Percentiles rank a stretch among this genome's conserved stretches.
Conservation (phyloP, 805 yeast species). For the Candida morakotiae region DNA sequence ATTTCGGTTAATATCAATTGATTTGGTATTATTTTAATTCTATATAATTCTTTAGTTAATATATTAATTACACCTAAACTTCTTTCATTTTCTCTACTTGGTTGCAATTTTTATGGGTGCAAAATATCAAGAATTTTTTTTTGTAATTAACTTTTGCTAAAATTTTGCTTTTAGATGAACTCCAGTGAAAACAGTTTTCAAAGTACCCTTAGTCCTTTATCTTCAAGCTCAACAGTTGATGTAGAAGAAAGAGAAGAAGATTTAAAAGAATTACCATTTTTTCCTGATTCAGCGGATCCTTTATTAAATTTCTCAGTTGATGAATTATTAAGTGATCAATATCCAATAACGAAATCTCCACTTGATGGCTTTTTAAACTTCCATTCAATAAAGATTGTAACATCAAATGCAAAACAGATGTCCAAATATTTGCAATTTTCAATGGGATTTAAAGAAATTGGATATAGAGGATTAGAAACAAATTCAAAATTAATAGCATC, state of each 20-base stretch:
- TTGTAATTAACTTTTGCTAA: slow-evolving; percentile 2
- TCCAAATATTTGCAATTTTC: slow-evolving; percentile 51
- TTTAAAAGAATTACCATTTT: slow-evolving; percentile 16
- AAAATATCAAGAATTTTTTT: neutral
- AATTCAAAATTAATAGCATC: slow-evolving; percentile 52
- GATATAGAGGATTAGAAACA: slow-evolving; percentile 65
- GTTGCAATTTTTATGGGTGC: too few relatives aligned
- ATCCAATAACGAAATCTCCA: slow-evolving; percentile 13
- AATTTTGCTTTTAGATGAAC: neutral
- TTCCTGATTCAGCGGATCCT: slow-evolving; percentile 17
- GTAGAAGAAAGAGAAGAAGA: neutral
- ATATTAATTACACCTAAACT: too few relatives aligned
- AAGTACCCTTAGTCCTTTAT: neutral
- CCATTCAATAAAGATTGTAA: slow-evolving; percentile 66
- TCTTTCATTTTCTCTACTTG: too few relatives aligned
- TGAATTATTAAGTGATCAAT: slow-evolving; percentile 19
- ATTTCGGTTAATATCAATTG: too few relatives aligned
- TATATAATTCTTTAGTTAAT: too few relatives aligned
- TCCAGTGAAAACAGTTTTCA: neutral
- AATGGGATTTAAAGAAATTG: slow-evolving; percentile 63
- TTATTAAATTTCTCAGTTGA: slow-evolving; percentile 10
- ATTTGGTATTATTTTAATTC: too few relatives aligned
- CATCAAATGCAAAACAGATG: slow-evolving; percentile 65
- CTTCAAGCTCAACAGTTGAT: slow-evolving; percentile 1
- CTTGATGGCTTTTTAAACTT: slow-evolving; percentile 43